These are phyloP conservation scores for Ampelocalamus luodianensis DNA, from an alignment of 176 grass and related monocot genomes.

Conservation along the genomic window DNA sequence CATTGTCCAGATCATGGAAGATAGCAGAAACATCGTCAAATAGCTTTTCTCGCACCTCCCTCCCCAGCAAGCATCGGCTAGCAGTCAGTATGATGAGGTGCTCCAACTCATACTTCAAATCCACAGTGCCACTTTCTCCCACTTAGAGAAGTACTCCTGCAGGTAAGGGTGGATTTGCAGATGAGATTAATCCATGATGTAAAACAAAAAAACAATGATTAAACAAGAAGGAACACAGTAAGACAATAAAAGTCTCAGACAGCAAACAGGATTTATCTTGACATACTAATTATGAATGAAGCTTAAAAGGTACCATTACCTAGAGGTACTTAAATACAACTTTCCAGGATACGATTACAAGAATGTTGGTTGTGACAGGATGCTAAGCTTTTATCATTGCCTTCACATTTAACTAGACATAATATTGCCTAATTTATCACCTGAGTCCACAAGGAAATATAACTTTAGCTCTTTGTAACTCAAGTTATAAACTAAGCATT, in stretches of 20 bases:
- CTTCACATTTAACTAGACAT: neutral
- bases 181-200: constrained; percentile 12
- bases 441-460: too few species aligned
- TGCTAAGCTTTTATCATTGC: neutral
- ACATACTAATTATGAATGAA: neutral
- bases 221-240: neutral
- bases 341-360: neutral
- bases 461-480: neutral
- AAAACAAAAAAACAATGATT: neutral
- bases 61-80: constrained; percentile 87
- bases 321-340: neutral
- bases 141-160: constrained; percentile 96
- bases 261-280: constrained; percentile 8
- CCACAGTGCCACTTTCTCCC: constrained; percentile 93
- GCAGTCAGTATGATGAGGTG: constrained; percentile 98
- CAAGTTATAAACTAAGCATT: neutral
- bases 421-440: neutral
- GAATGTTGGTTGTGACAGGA: neutral
- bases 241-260: neutral
- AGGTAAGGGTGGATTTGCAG: constrained; percentile 5
- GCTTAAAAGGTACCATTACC: neutral
- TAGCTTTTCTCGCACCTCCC: constrained; percentile 93
- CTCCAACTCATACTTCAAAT: constrained; percentile 93
- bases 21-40: constrained; percentile 97
- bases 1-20: constrained; percentile 96